phyloP scores from a whole-genome alignment of 1,139 yeast genomes.

The Saccharomyces hybrid region DNA sequence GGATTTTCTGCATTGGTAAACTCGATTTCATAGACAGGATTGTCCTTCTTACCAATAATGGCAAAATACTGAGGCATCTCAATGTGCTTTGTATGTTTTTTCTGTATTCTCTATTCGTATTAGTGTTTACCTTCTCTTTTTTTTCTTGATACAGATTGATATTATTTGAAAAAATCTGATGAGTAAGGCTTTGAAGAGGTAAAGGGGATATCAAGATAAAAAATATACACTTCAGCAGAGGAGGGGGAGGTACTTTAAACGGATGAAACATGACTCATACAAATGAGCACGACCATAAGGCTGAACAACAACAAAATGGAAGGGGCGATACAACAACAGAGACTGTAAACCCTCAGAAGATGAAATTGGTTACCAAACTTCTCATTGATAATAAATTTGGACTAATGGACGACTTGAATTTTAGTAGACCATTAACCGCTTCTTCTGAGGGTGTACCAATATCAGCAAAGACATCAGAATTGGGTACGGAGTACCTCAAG shows the following conservation, averaged over 20 bases:
- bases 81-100: background rate
- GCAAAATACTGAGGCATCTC: constrained; percentile 75
- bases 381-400: constrained; percentile 25
- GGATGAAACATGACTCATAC: background rate
- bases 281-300: background rate
- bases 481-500: background rate
- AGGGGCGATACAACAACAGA: background rate
- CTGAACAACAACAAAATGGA: background rate
- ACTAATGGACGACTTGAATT: constrained; percentile 28
- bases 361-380: constrained; percentile 22
- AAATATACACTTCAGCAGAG: background rate
- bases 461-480: background rate
- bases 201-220: background rate
- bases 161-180: background rate
- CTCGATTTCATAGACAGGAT: constrained; percentile 81
- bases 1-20: constrained; percentile 34
- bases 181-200: background rate
- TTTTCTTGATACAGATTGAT: background rate
- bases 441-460: constrained; percentile 4
- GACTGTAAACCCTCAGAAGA: constrained; percentile 11
- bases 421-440: constrained; percentile 6
- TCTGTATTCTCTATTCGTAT: background rate
- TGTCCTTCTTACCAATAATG: constrained; percentile 79
- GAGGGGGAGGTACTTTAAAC: background rate
- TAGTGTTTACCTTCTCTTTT: background rate